Evolutionary conservation across 2,329 filamentous ascomycete species (phyloP), one percentile per base, ranked within the genome.

Genomic region (Fusarium sp.): DNA sequence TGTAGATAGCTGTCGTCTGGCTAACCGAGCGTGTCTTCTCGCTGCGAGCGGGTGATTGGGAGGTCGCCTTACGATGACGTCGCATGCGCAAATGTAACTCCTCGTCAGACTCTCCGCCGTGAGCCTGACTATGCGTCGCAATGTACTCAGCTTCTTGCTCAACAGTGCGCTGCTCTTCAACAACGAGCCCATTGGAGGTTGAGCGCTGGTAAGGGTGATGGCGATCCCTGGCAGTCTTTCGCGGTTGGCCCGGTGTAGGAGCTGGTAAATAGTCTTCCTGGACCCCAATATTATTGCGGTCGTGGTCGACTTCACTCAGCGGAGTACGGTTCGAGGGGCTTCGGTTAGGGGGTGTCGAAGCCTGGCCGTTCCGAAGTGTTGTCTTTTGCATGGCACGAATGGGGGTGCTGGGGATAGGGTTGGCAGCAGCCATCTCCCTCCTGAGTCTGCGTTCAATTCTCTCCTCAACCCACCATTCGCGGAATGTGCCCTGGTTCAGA

Each of bases 391-490:
- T 90, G 75, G 87, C 88, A 81, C 85, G 89, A 73, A 87, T 89
- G 66, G 87, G 91, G 58, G 90, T 92, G 83, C 86, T 90, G 55
- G 90, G 89, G 30, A 83, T 80, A 22, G 82, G 78, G 63, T 85
- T 86, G 44, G 85, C 80, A 30, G 85, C 83, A 30, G 88, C 85
- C 78, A 90, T 84, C 80, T 92, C 89, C 80, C 89, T 90, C 53
- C 89, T 84, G 61, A 91, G 84, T 81, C 88, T 90, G 63, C 88
- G 90, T 82, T 95, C 93, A 66, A 96, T 85, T 80, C 95, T 93
- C 84, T 96, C 93, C 84, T 95, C 94, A 79, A 96, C 89, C 94
- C 95, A 98, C 96, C 96, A 99, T 83, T 98, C 95, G n/a, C 96
- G 91, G 90, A 99, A 99, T 41, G 93, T 92, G 41, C 93, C 93